These are phyloP conservation scores for Sinapis alba DNA, from an alignment of 441 rosid species.

Conservation along the genomic window DNA sequence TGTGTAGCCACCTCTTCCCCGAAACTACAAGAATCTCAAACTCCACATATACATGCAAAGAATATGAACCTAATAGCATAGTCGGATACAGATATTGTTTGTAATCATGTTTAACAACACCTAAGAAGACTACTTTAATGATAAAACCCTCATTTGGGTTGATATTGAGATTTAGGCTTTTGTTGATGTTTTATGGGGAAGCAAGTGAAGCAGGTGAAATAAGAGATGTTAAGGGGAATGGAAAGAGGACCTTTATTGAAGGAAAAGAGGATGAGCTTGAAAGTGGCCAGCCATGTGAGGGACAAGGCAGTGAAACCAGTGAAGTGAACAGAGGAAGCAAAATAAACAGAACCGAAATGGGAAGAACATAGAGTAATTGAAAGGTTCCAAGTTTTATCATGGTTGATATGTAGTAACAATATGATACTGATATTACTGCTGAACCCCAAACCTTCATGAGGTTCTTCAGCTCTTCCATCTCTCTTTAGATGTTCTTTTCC, in stretches of 20 bases:
- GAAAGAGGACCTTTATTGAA: constrained; percentile 42
- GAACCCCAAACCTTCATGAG: constrained; percentile 40
- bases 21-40: too few relatives aligned
- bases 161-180: constrained; percentile 7
- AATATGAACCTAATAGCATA: too few relatives aligned
- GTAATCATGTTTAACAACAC: too few relatives aligned
- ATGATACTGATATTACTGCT: constrained; percentile 36
- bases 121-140: too few relatives aligned
- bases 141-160: too few relatives aligned
- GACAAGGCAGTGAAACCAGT: constrained; percentile 43
- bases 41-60: too few relatives aligned
- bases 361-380: constrained; percentile 44
- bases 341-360: constrained; percentile 43
- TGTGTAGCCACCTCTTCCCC: too few relatives aligned
- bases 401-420: constrained; percentile 39
- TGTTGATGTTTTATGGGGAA: constrained; percentile 42
- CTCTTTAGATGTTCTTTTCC: background rate
- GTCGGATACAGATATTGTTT: too few relatives aligned
- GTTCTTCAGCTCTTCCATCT: constrained; percentile 41
- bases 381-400: constrained; percentile 34
- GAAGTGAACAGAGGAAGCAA: constrained; percentile 38
- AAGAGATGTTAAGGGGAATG: constrained; percentile 34
- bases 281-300: constrained; percentile 61
- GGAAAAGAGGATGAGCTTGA: constrained; percentile 61
- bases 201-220: constrained; percentile 42